Conservation (phyloP, 768 basidiomycete species). For the Termitomyces bulborhizus region DNA sequence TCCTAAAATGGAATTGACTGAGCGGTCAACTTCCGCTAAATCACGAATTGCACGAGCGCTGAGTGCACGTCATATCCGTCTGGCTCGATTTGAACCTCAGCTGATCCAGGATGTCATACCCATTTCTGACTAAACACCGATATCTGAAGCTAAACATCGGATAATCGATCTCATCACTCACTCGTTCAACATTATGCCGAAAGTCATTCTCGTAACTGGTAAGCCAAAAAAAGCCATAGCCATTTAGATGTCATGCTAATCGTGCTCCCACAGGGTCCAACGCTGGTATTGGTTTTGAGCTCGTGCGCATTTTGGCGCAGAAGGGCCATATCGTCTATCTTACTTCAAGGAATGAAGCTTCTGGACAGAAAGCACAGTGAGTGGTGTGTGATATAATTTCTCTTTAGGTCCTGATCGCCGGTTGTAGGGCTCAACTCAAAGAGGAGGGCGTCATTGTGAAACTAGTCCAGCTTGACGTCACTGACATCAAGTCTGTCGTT, state of each 20-base stretch:
- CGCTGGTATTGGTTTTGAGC: conserved; percentile 40
- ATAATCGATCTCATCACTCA: not conserved
- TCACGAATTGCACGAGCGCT: no score
- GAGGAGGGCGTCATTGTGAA: conserved; percentile 19
- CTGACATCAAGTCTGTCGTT: conserved; percentile 24
- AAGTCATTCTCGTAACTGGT: conserved; percentile 18
- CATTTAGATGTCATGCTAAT: not conserved
- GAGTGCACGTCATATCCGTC: not conserved
- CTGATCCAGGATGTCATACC: not conserved
- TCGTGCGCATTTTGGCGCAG: conserved; percentile 35
- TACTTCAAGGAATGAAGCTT: conserved; percentile 30
- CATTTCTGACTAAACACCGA: not conserved
- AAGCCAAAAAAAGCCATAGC: not conserved
- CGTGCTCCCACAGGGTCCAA: conserved; percentile 27
- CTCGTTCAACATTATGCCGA: not conserved
- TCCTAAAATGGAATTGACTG: not conserved
- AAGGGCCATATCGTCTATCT: conserved; percentile 39
- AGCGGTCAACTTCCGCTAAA: not conserved
- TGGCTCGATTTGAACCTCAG: not conserved
- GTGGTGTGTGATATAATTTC: conserved; percentile 6
- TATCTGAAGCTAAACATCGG: not conserved
- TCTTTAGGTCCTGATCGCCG: not conserved
- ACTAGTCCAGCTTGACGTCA: conserved; percentile 34
- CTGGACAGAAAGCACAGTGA: conserved; percentile 35
- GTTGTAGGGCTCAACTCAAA: conserved; percentile 15